Conservation (phyloP, 768 basidiomycete genomes). For the Tulasnella sp. region DNA sequence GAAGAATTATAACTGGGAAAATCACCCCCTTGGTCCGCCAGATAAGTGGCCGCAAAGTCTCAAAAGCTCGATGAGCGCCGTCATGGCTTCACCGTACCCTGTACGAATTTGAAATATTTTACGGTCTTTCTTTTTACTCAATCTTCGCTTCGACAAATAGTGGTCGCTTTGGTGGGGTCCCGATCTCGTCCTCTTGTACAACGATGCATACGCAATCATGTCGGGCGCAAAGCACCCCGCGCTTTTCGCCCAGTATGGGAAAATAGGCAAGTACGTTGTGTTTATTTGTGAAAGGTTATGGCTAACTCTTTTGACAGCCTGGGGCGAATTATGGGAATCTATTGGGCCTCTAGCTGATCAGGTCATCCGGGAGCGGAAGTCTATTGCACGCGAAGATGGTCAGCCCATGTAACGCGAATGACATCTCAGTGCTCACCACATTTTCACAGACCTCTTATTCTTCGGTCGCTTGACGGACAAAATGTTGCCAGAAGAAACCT, state of each 20-base stretch:
- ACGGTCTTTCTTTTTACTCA: neutral
- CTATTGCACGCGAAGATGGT: conserved; percentile 25
- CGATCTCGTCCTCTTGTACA: conserved; percentile 26
- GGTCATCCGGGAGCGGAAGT: conserved; percentile 23
- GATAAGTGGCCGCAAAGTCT: conserved; percentile 22
- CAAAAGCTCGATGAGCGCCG: conserved; percentile 21
- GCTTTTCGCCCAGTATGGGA: conserved; percentile 25
- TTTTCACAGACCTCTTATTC: conserved; percentile 23
- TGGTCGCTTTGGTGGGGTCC: conserved; percentile 27
- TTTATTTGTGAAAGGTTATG: neutral
- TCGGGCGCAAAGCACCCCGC: conserved; percentile 25
- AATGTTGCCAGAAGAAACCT: conserved; percentile 26
- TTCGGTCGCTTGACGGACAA: conserved; percentile 24
- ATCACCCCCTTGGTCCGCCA: conserved; percentile 20
- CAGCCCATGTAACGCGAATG: neutral
- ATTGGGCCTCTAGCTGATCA: conserved; percentile 23
- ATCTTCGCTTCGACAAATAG: neutral
- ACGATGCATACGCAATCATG: conserved; percentile 27
- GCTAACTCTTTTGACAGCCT: conserved; percentile 17
- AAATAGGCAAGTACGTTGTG: neutral
- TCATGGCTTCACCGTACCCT: conserved; percentile 21
- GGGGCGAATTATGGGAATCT: conserved; percentile 27
- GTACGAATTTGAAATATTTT: neutral
- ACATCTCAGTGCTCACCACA: neutral
- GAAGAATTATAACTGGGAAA: conserved; percentile 22